Evolutionary conservation across 2,329 filamentous ascomycete species (phyloP), one percentile per base, ranked within the genome.

Genomic region (Monosporascus sp.): DNA sequence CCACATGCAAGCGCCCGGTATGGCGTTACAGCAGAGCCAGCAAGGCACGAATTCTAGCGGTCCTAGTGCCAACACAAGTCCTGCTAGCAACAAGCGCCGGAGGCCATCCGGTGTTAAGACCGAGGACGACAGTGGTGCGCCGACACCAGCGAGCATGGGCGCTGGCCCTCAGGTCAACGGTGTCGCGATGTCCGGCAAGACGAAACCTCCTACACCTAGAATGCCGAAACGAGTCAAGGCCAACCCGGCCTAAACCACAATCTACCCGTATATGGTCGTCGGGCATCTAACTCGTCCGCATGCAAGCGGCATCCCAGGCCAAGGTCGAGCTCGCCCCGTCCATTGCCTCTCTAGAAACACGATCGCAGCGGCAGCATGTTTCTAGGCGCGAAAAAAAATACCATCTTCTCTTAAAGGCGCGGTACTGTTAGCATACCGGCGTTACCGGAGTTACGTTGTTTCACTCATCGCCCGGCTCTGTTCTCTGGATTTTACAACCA

Each of bases 1-100:
- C 17, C 76, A 80, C 50, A 84, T 86, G 77, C 82, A 84, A 66
- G 82, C 83, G 50, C 84, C 84, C 22, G 76, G 76, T 57, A 87
- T 87, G 84, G 82, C 84, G 66, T 73, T 84, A 56, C 84, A 87
- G 66, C 81, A 83, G 58, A 87, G 84, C 65, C 84, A 87, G 66
- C 85, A 87, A 65, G 85, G 84, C 40, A 85, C 84, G 34, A 83
- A 74, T 66, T 86, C 84, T 9, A 84, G 81, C 65, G 84, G 83
- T 2, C 83, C 83, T 7, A 87, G 83, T 64, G 83, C 84, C 53
- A 87, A 86, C 69, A 87, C 85, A 5, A 85, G 82, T 34, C 83
- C 83, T 40, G 77, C 80, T 24, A 81, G 79, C 36, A 83, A 83
- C 59, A 85, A 85, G 69, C 73, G 81, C 51, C 71, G 82, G 61